A percentile compares a stretch with the other conserved stretches of the same genome.
These are phyloP conservation scores for Alternaria sp. DNA, from an alignment of 2,329 filamentous ascomycete genomes.

Conservation along the genomic window DNA sequence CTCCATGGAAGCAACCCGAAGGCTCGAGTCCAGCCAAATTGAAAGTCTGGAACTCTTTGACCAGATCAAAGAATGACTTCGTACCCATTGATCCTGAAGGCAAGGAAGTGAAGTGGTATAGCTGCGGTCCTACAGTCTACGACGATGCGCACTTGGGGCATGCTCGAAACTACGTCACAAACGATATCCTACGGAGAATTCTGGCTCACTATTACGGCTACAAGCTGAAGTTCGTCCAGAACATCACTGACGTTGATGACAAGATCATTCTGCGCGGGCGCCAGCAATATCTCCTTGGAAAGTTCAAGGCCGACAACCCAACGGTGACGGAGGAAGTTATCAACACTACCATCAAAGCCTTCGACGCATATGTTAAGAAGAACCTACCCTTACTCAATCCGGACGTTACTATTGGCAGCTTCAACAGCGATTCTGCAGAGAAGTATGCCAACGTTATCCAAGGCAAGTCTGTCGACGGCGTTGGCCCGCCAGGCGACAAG, in stretches of 20 bases:
- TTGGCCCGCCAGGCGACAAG: conserved; percentile 70
- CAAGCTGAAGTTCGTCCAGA: conserved; percentile 88
- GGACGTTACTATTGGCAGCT: conserved; percentile 57
- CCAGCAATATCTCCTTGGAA: conserved; percentile 77
- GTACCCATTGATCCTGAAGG: conserved; percentile 73
- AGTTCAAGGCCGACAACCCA: conserved; percentile 67
- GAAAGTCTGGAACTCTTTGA: conserved; percentile 82
- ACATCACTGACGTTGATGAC: conserved; percentile 73
- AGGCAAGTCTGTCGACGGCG: conserved; percentile 63
- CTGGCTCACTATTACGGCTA: conserved; percentile 84
- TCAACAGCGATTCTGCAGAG: conserved; percentile 58
- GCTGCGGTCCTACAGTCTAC: conserved; percentile 87
- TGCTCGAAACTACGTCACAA: conserved; percentile 88
- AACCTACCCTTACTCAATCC: conserved; percentile 66
- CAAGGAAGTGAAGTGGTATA: conserved; percentile 82
- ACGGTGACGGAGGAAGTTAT: conserved; percentile 56
- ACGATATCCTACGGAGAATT: conserved; percentile 86
- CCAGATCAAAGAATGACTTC: conserved; percentile 76
- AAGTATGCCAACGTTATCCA: conserved; percentile 63
- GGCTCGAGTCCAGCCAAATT: conserved; percentile 61
- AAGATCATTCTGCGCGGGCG: conserved; percentile 73
- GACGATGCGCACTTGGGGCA: conserved; percentile 84
- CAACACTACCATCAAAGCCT: conserved; percentile 61
- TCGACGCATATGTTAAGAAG: conserved; percentile 68
- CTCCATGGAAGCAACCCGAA: conserved; percentile 50